Evolutionary conservation across 192 early-diverging fungal species (phyloP).

Genomic region (Podila horticola): DNA sequence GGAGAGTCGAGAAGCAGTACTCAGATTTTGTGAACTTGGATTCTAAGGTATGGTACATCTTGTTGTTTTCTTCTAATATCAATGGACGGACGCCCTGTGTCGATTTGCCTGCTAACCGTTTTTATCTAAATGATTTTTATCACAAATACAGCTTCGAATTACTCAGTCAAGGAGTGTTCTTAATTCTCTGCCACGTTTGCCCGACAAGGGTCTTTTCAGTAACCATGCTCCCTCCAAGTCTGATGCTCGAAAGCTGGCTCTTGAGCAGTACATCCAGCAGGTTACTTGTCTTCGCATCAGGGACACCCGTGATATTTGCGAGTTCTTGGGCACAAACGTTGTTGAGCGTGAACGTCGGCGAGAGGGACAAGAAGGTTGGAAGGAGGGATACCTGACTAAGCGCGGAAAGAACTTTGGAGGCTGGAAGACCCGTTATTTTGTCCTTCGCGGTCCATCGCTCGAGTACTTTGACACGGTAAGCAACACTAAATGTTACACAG

Average conservation of each 20-base stretch:
- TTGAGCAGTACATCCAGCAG: slow-evolving; percentile 87
- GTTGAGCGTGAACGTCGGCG: slow-evolving; percentile 54
- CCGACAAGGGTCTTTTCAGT: slow-evolving; percentile 87
- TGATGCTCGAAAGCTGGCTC: slow-evolving; percentile 87
- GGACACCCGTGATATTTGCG: slow-evolving; percentile 73
- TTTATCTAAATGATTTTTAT: not conserved
- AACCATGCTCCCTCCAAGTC: slow-evolving; percentile 86
- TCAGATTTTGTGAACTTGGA: slow-evolving; percentile 88
- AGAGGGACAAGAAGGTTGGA: slow-evolving; percentile 60
- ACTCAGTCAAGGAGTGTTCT: slow-evolving; percentile 51
- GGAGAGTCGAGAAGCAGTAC: slow-evolving; percentile 91
- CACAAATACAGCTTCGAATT: slow-evolving; percentile 36
- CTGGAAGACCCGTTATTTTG: slow-evolving; percentile 94
- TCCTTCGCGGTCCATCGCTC: slow-evolving; percentile 71
- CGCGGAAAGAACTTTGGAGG: slow-evolving; percentile 97
- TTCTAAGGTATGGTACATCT: slow-evolving; percentile 65
- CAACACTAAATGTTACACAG: not conserved
- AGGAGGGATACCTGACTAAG: slow-evolving; percentile 91
- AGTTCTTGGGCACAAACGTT: slow-evolving; percentile 83
- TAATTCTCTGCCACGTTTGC: slow-evolving; percentile 76
- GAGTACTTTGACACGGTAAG: slow-evolving; percentile 87
- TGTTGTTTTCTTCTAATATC: not conserved
- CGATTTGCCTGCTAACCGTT: not conserved
- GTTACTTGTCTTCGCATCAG: slow-evolving; percentile 68
- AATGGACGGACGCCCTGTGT: not conserved